Conservation (phyloP, 1,284 basidiomycete species). For the Trametes versicolor region DNA sequence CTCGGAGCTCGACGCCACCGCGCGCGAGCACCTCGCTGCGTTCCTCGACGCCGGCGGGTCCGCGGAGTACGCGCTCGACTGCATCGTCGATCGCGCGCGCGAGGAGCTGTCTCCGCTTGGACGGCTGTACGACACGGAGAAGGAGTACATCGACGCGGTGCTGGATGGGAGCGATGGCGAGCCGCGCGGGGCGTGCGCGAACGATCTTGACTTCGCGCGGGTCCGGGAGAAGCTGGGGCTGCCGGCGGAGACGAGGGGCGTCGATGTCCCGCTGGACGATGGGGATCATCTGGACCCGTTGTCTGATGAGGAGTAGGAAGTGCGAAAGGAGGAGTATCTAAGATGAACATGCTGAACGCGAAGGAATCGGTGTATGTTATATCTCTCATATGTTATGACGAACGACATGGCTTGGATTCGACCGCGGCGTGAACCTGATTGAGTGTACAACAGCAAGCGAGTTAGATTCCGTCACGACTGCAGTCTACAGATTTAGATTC, state of each 20-base stretch:
- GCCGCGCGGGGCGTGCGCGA: constrained; percentile 23
- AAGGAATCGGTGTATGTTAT: no score
- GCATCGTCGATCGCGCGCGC: constrained; percentile 34
- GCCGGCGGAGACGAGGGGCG: constrained; percentile 20
- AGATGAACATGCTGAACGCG: no score
- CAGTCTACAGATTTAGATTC: no score
- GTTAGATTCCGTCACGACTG: no score
- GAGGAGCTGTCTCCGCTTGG: constrained; percentile 35
- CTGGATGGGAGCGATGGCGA: constrained; percentile 21
- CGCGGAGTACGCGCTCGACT: constrained; percentile 30
- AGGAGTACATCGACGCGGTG: constrained; percentile 31
- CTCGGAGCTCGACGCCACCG: neutral
- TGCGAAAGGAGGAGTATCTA: no score
- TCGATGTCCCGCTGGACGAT: constrained; percentile 10
- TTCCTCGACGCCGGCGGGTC: constrained; percentile 29
- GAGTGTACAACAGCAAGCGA: no score
- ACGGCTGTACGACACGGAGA: constrained; percentile 28
- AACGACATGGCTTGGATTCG: no score
- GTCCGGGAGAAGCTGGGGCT: constrained; percentile 30
- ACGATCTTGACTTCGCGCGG: constrained; percentile 31
- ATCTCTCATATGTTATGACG: no score
- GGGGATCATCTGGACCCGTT: constrained; percentile 18
- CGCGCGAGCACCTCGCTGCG: constrained; percentile 20
- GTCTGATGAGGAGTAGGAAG: constrained; percentile 27
- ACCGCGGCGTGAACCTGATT: no score